Base-by-base conservation (phyloP, 1,139 yeast species). In the Sugiyamaella japonica region DNA sequence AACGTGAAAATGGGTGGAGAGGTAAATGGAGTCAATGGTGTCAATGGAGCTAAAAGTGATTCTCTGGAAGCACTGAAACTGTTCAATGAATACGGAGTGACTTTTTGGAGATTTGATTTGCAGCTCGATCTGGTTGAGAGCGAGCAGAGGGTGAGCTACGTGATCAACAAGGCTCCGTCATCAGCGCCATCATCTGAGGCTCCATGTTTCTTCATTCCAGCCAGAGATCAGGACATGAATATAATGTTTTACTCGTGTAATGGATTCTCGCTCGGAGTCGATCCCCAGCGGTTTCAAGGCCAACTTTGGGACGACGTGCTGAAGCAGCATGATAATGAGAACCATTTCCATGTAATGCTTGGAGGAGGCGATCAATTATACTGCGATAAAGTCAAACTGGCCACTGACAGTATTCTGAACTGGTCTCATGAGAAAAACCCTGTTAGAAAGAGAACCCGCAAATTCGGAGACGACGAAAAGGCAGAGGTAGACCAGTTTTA, bases 321-420 rank as follows among this genome's bases (percentile, higher is more conserved):
- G 64, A 75, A 79, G 29, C 82, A 83, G 61, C 96, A 90, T 67
- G 66, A 73, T 5, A 61, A 66, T 7, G 12, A 17, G n/a, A 91
- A 85, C 48, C 63, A 57, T 34, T 89, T 88, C 72, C 97, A 93
- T 68, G 97, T 89, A 5, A 90, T 91, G 96, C 76, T 91, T 42
- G 98, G 98, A 17, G 98, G 98, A 49, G 99, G 99, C 34, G 99
- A 93, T 70, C 99, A 93, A 72, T 80, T 93, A 52, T 93, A 93
- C 70, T 84, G 91, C 55, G 98, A 93, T 70, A 78, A 90, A 2
- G 83, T 93, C 62, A 87, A 85, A 67, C 65, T 62, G 28, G 64
- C 80, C 37, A 76, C 82, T 42, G 82, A 86, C 5, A 59, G 61
- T 25, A 61, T 66, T 62, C 72, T 78, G 58, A 70, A 80, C 41